Percentiles rank a stretch among this genome's conserved stretches.
phyloP scores from a whole-genome alignment of 1,284 basidiomycete genomes.

The Cronartium ribicola region DNA sequence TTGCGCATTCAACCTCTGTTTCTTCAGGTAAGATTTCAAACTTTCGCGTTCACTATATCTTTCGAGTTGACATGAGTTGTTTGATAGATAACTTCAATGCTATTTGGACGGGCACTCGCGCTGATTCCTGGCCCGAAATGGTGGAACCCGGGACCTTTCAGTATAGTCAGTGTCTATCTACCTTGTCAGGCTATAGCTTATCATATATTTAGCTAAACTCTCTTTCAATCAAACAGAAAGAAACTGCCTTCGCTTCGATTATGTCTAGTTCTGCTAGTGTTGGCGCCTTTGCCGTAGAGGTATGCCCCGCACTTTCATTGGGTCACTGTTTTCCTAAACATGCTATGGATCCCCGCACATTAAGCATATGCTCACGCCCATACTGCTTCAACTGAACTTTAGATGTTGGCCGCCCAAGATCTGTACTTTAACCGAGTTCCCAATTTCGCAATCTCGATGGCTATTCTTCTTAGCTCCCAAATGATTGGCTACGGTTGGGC shows the following conservation, averaged over 20 bases:
- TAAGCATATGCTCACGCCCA: no score
- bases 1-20: constrained; percentile 24
- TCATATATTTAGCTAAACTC: not conserved
- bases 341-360: no score
- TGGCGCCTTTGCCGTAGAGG: constrained; percentile 20
- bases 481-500: constrained; percentile 42
- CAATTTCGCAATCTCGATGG: constrained; percentile 13
- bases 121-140: constrained; percentile 31
- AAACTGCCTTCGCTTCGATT: constrained; percentile 27
- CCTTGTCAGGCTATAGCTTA: no score
- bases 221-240: constrained; percentile 16
- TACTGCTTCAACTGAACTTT: not conserved
- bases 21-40: constrained; percentile 19
- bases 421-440: constrained; percentile 26
- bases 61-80: not conserved
- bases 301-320: not conserved
- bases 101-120: constrained; percentile 16
- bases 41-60: not conserved
- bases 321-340: not conserved
- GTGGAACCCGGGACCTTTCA: constrained; percentile 40
- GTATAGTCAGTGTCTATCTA: constrained; percentile 12
- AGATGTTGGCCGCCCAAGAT: constrained; percentile 38
- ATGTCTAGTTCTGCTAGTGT: constrained; percentile 27
- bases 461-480: constrained; percentile 37
- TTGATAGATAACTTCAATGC: constrained; percentile 16